Evolutionary conservation across 176 grass and related monocot genomes (phyloP), one percentile per base, ranked within the genome.

Genomic region (Paspalum vaginatum): DNA sequence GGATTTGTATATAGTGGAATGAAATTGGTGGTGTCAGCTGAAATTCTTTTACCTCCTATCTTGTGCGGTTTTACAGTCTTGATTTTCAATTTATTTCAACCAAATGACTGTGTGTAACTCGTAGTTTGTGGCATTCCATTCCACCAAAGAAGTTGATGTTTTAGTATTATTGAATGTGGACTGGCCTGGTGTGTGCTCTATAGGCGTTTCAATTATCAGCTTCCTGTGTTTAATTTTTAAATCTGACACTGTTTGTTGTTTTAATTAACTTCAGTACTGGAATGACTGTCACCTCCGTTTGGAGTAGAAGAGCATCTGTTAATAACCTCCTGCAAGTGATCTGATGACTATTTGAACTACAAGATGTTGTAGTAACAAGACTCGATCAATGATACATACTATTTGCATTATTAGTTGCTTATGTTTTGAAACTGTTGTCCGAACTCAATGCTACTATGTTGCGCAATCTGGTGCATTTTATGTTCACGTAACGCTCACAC

Each of bases 261-360:
- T 18, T 18, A 57, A 13, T 74, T 74, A 32, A 32, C 3, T 32
- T 56, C 72, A 74, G 50, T 42, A 42, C 18, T 15, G 37, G 11
- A 42, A 42, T n/a, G 2, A 6, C 6, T 14, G 25, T 18, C 12
- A 52, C 5, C 11, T 9, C 32, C 13, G 11, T 50, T 70, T 5
- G 24, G 32, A 66, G 2, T 41, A 9, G 38, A 66, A 66, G 7
- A 11, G 17, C 63, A 43, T 65, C 39, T n/a, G 9, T 42, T 66
- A 42, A 65, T 66, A 42, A 65, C 62, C 62, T 65, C 62, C 62
- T 65, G 37, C 62, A 65, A n/a, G 39, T n/a, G 7, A 66, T 10
- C 39, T 43, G 63, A 9, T 66, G 63, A 10, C 11, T 66, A 6
- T 8, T 66, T 66, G 16, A 40, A 66, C 8, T 66, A n/a, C 38